These are phyloP conservation scores for Xylariaceae sp. DNA, from an alignment of 2,329 filamentous ascomycete genomes.

Conservation along the genomic window DNA sequence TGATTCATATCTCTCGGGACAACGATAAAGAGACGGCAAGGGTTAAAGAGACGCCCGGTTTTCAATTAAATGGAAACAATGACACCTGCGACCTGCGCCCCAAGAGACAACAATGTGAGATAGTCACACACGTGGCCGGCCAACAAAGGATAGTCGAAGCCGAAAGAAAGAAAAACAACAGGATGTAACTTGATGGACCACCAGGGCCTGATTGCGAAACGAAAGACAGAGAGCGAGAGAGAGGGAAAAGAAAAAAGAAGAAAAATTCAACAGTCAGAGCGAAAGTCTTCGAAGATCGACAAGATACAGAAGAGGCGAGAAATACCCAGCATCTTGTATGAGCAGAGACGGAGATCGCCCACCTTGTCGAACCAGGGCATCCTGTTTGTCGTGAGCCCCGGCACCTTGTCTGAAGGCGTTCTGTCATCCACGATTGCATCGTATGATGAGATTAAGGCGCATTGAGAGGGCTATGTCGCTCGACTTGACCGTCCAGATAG, in stretches of 20 bases:
- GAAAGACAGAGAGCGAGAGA: constrained; percentile 6
- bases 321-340: constrained; percentile 26
- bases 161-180: constrained; percentile 16
- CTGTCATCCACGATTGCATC: constrained; percentile 16
- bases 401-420: not conserved
- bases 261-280: constrained; percentile 5
- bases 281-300: constrained; percentile 20
- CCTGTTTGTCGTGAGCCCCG: constrained; percentile 6
- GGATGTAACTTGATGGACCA: not conserved
- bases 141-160: constrained; percentile 15
- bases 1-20: constrained; percentile 25
- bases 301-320: constrained; percentile 14
- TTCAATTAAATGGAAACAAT: constrained; percentile 21
- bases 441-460: constrained; percentile 23
- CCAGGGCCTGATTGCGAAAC: constrained; percentile 12
- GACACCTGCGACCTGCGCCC: constrained; percentile 8
- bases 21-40: constrained; percentile 24
- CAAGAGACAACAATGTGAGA: constrained; percentile 21
- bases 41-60: constrained; percentile 17
- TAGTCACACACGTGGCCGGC: constrained; percentile 6
- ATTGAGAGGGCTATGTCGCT: constrained; percentile 25
- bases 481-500: constrained; percentile 7
- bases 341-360: constrained; percentile 1
- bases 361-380: constrained; percentile 1
- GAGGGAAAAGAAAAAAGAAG: constrained; percentile 2